Percentiles rank a stretch among this genome's conserved stretches.
These are phyloP conservation scores for Annona squamosa DNA, from an alignment of 164 flowering plant species.

Conservation along the genomic window DNA sequence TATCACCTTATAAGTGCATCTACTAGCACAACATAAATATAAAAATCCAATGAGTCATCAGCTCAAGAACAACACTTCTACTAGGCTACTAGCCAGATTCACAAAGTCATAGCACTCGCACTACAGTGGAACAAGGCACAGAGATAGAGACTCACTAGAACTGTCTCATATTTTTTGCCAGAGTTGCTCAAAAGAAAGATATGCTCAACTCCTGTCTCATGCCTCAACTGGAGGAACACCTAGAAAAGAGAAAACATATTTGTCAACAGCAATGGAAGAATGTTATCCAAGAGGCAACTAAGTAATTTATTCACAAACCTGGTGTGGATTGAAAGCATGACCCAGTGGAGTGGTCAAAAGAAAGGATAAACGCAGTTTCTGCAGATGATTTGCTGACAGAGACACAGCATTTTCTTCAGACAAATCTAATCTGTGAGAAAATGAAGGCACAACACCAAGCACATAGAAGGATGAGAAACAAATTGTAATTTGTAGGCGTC, in stretches of 20 bases:
- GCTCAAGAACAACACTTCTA: too few relatives aligned
- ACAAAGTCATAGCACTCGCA: neutral
- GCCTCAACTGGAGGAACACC: constrained; percentile 83
- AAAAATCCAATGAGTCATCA: too few relatives aligned
- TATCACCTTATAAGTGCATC: too few relatives aligned
- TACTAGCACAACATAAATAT: too few relatives aligned
- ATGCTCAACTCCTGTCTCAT: constrained; percentile 83
- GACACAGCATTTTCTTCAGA: constrained; percentile 45
- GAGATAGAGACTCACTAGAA: constrained; percentile 42
- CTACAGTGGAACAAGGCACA: neutral
- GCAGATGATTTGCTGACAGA: constrained; percentile 88
- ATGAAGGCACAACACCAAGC: neutral
- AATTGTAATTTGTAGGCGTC: neutral
- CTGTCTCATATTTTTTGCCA: constrained; percentile 59
- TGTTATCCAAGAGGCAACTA: neutral
- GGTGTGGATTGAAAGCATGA: constrained; percentile 70
- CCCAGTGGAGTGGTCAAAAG: constrained; percentile 57
- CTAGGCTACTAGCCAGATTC: too few relatives aligned
- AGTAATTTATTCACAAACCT: constrained; percentile 40
- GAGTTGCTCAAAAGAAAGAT: constrained; percentile 61
- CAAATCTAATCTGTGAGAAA: constrained; percentile 37
- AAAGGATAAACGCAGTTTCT: constrained; percentile 77
- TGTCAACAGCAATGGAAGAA: constrained; percentile 1
- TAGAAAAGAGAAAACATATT: constrained; percentile 29
- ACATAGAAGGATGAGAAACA: neutral